Evolutionary conservation across 2,329 filamentous ascomycete genomes (phyloP).

Genomic region (Fusarium sp.): DNA sequence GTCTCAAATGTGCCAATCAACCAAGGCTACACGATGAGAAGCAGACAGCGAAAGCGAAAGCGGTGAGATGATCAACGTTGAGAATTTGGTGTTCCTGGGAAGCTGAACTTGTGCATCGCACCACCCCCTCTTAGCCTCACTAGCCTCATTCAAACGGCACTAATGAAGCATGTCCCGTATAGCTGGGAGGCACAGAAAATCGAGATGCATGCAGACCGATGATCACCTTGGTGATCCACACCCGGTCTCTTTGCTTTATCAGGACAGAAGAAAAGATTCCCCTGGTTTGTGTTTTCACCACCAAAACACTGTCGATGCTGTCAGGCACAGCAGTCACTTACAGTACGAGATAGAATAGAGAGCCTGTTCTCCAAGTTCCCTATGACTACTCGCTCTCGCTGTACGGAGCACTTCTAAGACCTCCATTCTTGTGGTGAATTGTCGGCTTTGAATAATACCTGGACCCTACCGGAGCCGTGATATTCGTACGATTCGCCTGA

Average conservation of each 20-base stretch:
- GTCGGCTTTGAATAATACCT: constrained; percentile 24
- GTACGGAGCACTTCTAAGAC: too few species aligned
- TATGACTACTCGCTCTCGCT: too few species aligned
- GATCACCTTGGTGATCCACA: constrained; percentile 27
- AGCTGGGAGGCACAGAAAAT: constrained; percentile 37
- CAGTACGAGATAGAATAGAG: too few species aligned
- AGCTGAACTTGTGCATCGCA: constrained; percentile 38
- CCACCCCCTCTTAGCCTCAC: constrained; percentile 4
- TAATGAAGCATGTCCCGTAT: constrained; percentile 43
- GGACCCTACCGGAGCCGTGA: constrained; percentile 30
- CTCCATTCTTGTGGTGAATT: constrained; percentile 7
- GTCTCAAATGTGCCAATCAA: background rate
- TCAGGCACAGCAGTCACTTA: background rate
- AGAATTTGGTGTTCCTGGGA: constrained; percentile 29
- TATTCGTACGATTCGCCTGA: constrained; percentile 29
- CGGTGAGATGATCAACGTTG: constrained; percentile 35
- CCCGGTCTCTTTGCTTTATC: background rate
- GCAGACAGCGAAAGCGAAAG: constrained; percentile 23
- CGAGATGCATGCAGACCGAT: constrained; percentile 36
- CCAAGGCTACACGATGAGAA: background rate
- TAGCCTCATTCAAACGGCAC: constrained; percentile 19
- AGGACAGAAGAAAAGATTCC: constrained; percentile 5
- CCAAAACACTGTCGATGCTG: background rate
- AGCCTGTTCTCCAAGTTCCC: too few species aligned
- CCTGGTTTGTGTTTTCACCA: background rate